phyloP scores from a whole-genome alignment of 768 basidiomycete genomes.

The Boletus speciosus region DNA sequence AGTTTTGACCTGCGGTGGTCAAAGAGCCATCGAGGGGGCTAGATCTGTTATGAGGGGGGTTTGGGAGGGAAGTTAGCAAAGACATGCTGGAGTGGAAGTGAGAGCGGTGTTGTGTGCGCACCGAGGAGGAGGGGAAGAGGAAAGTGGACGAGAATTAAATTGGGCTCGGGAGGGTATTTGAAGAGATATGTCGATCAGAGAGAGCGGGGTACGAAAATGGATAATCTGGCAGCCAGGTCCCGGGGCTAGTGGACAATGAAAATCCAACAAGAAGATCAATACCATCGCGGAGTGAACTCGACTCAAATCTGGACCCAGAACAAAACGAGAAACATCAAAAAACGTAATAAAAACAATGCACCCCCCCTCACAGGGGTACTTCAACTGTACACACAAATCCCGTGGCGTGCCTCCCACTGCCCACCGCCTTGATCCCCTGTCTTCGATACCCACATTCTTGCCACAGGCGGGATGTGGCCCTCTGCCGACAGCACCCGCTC shows the following conservation, averaged over 20 bases:
- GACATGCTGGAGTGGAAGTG: slow-evolving; percentile 1
- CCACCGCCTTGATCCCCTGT: no score
- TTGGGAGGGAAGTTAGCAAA: background rate
- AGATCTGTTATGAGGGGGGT: background rate
- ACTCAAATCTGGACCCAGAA: no score
- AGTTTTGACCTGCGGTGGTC: slow-evolving; percentile 11
- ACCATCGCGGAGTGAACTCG: no score
- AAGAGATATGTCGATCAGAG: slow-evolving; percentile 15
- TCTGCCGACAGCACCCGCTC: slow-evolving; percentile 65
- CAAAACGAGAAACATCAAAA: no score
- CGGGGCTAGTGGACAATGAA: slow-evolving; percentile 7
- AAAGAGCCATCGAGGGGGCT: background rate
- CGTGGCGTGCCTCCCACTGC: no score
- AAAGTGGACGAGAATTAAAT: slow-evolving; percentile 23
- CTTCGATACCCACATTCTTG: slow-evolving; percentile 48
- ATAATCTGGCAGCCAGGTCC: background rate
- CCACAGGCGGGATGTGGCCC: slow-evolving; percentile 70
- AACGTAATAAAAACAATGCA: no score
- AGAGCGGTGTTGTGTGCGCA: background rate
- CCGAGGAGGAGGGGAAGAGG: background rate
- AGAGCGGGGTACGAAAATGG: slow-evolving; percentile 18
- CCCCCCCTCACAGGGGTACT: no score
- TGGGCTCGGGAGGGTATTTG: slow-evolving; percentile 8
- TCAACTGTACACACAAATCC: no score
- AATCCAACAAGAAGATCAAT: slow-evolving; percentile 22